Evolutionary conservation across 176 grass and related monocot genomes (phyloP), one percentile per base, ranked within the genome.

Genomic region (Elymus sibiricus): DNA sequence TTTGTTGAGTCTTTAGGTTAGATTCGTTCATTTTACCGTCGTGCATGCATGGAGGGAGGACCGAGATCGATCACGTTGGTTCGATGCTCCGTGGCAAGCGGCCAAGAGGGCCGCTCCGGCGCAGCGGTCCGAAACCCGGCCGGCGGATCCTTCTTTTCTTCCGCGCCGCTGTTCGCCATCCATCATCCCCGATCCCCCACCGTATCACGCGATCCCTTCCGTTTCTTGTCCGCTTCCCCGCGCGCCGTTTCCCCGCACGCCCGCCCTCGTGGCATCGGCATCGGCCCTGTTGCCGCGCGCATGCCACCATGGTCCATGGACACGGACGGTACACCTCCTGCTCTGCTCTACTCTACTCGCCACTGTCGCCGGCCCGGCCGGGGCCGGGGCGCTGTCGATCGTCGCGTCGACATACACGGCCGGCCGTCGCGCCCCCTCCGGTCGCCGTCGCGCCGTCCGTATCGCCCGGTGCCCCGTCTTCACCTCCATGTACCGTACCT

Each of bases 241-340:
- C 2, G 51, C 17, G 17, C 35, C n/a, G n/a, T 27, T 28, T 42
- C 3, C 11, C 2, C 14, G 80, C 44, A 16, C 21, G 60, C 39
- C 40, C 40, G 11, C 29, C 32, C n/a, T 3, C 14, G 22, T 27
- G 14, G 28, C 64, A 32, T 31, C 63, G 46, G 14, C 40, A 22
- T 65, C 4, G 46, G 4, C 22, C 22, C 29, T 71, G 71, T 78
- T 72, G n/a, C 13, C 43, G 64, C 9, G 56, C 74, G 64, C 1
- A 7, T 79, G 79, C 11, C 43, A 47, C 62, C 65, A 79, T 74
- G 84, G 11, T 13, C 13, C 13, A n/a, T n/a, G n/a, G n/a, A n/a
- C n/a, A n/a, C n/a, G n/a, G n/a, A n/a, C n/a, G n/a, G n/a, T 13
- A 67, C 84, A 79, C 89, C 72, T 83, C 27, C 38, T 42, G 3